These are phyloP conservation scores for Schwanniomyces sp. DNA, from an alignment of 805 yeast species.

Conservation along the genomic window DNA sequence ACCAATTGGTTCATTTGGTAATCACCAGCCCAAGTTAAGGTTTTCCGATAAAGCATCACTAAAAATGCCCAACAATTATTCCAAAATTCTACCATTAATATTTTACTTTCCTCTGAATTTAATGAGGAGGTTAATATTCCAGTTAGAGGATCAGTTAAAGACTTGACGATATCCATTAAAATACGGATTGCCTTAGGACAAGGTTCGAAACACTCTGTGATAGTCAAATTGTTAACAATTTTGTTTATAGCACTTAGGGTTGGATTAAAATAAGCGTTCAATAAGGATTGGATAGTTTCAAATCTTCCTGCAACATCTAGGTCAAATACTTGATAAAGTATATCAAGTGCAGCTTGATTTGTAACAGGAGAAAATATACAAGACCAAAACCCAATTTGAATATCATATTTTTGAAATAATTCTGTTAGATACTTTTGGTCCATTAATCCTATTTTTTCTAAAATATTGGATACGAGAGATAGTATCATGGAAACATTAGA, in stretches of 20 bases:
- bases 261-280: slow-evolving; percentile 41
- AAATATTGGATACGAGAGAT: slow-evolving; percentile 16
- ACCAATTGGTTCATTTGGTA: slow-evolving; percentile 58
- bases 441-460: slow-evolving; percentile 33
- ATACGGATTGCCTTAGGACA: slow-evolving; percentile 74
- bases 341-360: slow-evolving; percentile 68
- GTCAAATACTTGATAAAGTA: slow-evolving; percentile 75
- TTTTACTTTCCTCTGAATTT: slow-evolving; percentile 8
- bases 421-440: slow-evolving; percentile 23
- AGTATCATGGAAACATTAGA: slow-evolving; percentile 22
- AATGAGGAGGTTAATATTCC: slow-evolving; percentile 46
- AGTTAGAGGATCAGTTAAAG: slow-evolving; percentile 62
- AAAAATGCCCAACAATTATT: slow-evolving; percentile 68
- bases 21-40: slow-evolving; percentile 72
- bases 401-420: slow-evolving; percentile 25
- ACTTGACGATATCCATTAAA: slow-evolving; percentile 67
- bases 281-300: slow-evolving; percentile 64
- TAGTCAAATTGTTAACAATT: slow-evolving; percentile 45
- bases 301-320: slow-evolving; percentile 61
- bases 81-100: slow-evolving; percentile 57
- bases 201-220: slow-evolving; percentile 60
- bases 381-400: slow-evolving; percentile 70
- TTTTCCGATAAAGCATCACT: slow-evolving; percentile 62
- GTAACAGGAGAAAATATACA: slow-evolving; percentile 67
- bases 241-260: slow-evolving; percentile 50